Conservation (phyloP, 78 protist species). For the Planoprotostelium fungivorum region DNA sequence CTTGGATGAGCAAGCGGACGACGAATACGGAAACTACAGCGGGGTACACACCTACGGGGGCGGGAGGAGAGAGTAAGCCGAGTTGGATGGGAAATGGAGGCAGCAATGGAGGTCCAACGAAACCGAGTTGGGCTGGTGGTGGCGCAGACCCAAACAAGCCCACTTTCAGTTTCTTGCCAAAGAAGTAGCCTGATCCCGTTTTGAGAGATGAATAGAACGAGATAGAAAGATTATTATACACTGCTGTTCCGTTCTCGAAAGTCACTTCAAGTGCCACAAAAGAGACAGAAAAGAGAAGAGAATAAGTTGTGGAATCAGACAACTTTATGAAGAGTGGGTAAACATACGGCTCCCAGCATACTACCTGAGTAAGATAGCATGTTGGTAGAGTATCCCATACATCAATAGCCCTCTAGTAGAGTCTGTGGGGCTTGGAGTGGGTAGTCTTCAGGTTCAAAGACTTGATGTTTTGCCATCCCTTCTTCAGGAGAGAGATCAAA, state of each 20-base stretch:
- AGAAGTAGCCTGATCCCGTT: no score
- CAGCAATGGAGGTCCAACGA: neutral
- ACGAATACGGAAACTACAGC: neutral
- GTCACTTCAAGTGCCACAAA: no score
- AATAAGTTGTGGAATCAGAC: neutral
- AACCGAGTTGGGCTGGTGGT: no score
- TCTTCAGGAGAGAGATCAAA: constrained; percentile 98
- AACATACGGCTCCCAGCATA: neutral
- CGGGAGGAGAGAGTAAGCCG: neutral
- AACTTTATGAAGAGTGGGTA: neutral
- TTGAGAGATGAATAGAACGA: no score
- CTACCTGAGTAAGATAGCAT: neutral
- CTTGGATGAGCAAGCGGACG: neutral
- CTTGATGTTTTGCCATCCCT: constrained; percentile 99
- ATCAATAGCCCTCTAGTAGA: constrained; percentile 69
- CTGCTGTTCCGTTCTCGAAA: no score
- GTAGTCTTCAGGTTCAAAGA: constrained; percentile 95
- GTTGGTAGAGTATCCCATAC: neutral
- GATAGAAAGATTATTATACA: no score
- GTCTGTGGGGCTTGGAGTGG: constrained; percentile 89
- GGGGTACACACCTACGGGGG: neutral
- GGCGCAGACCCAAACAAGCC: no score
- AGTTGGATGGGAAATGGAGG: neutral
- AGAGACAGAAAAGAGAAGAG: no score
- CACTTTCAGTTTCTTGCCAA: no score